phyloP scores from a whole-genome alignment of 78 protist species.

The Planoprotostelium fungivorum region DNA sequence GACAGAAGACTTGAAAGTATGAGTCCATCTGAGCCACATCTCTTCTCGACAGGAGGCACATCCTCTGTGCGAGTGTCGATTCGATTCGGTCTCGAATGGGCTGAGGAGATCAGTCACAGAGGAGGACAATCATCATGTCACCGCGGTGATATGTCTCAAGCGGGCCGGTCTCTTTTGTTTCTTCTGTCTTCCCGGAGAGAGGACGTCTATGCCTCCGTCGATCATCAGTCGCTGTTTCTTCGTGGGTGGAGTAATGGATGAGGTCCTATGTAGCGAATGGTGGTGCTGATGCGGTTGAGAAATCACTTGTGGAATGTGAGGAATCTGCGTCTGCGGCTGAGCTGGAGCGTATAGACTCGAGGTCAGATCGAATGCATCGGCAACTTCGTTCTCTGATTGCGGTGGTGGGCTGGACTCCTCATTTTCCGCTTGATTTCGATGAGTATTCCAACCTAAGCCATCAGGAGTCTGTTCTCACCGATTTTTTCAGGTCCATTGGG shows the following conservation, averaged over 20 bases:
- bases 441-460: no score
- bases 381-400: not conserved
- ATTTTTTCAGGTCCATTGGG: no score
- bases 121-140: no score
- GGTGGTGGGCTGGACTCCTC: not conserved
- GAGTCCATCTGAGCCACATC: not conserved
- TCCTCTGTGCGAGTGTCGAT: not conserved
- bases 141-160: not conserved
- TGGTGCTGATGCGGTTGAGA: no score
- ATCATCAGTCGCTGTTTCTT: not conserved
- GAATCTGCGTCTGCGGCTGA: not conserved
- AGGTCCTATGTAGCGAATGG: no score
- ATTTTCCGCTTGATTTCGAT: no score
- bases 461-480: no score
- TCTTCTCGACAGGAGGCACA: not conserved
- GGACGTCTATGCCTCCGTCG: not conserved
- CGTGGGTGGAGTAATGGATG: no score
- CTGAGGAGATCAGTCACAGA: not conserved
- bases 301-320: not conserved
- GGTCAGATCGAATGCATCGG: not conserved
- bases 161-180: not conserved
- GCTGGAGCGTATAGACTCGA: no score
- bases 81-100: not conserved
- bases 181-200: not conserved
- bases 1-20: not conserved